Conservation (phyloP, 2,329 filamentous ascomycete genomes). For the Eurotiales sp. region DNA sequence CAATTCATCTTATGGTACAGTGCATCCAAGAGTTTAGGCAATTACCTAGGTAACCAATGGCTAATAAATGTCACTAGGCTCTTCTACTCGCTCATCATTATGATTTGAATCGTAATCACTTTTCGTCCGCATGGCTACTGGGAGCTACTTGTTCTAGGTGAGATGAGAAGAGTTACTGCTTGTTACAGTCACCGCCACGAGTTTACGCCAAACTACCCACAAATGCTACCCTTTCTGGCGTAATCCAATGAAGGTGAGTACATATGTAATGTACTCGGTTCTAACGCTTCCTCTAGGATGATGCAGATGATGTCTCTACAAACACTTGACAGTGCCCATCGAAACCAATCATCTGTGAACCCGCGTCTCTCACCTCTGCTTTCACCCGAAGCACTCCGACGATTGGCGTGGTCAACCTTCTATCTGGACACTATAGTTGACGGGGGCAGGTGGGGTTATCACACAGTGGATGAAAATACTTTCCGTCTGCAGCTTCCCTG, state of each 20-base stretch:
- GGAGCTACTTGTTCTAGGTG: conserved; percentile 1
- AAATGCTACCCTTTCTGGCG: too few relatives aligned
- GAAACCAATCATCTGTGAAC: too few relatives aligned
- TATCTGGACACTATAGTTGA: conserved; percentile 2
- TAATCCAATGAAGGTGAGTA: too few relatives aligned
- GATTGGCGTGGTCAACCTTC: conserved; percentile 1
- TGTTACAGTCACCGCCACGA: too few relatives aligned
- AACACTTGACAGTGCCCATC: neutral
- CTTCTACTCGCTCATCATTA: conserved; percentile 2
- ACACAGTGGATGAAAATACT: conserved; percentile 3
- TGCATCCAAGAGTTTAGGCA: neutral
- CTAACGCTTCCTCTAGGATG: neutral
- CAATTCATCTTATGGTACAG: conserved; percentile 4
- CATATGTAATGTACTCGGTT: neutral
- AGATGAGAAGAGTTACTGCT: too few relatives aligned
- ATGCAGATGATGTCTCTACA: conserved; percentile 9
- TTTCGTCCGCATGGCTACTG: conserved; percentile 1
- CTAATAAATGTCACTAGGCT: neutral
- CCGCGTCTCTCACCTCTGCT: neutral
- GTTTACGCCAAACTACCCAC: too few relatives aligned
- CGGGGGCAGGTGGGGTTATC: neutral
- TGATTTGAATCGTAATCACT: neutral
- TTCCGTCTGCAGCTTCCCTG: conserved; percentile 1
- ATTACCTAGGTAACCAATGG: neutral
- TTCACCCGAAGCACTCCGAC: neutral